phyloP scores from a whole-genome alignment of 306 rosid species.

The Aeschynomene evenia region DNA sequence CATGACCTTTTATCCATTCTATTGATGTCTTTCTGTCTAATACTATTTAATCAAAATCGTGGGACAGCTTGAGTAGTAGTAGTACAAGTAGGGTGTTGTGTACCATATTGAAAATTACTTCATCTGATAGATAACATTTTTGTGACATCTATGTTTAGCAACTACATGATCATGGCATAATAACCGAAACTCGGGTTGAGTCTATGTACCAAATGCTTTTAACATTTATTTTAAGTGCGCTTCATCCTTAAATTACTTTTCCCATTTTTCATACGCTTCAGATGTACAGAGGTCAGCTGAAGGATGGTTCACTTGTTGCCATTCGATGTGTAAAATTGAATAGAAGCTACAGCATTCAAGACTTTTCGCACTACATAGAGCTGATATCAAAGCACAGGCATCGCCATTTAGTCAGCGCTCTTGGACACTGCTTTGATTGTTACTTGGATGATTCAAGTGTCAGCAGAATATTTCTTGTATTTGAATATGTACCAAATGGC shows the following conservation, averaged over 20 bases:
- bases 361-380: constrained; percentile 58
- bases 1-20: neutral
- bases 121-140: neutral
- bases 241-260: neutral
- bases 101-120: neutral
- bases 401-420: constrained; percentile 75
- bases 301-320: constrained; percentile 73
- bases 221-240: neutral
- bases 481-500: constrained; percentile 84
- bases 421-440: constrained; percentile 88
- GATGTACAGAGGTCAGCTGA: constrained; percentile 85
- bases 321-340: constrained; percentile 73
- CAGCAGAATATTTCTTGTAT: constrained; percentile 76
- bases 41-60: neutral
- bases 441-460: constrained; percentile 76
- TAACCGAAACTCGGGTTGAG: neutral
- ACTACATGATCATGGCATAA: neutral
- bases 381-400: constrained; percentile 71
- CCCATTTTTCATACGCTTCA: constrained; percentile 36
- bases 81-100: neutral
- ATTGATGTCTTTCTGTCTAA: neutral
- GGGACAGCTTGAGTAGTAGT: neutral
- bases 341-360: constrained; percentile 49
- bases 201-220: constrained; percentile 6
- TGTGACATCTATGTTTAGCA: neutral